A percentile compares a stretch with the other conserved stretches of the same genome.
Conservation (phyloP, 192 early-diverging fungal genomes). For the Thamnidium elegans region DNA sequence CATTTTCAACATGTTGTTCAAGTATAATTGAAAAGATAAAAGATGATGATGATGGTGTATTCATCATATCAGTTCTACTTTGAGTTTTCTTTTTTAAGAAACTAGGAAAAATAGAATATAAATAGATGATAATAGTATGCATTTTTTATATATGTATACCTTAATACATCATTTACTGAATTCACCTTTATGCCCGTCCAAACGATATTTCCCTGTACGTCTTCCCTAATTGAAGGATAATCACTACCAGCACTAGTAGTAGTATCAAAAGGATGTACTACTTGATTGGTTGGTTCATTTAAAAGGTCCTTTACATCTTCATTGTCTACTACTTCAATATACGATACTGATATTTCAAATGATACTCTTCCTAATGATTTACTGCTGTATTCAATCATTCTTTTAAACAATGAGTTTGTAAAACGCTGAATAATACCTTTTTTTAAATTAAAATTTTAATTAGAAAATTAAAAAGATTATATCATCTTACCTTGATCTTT, state of each 20-base stretch:
- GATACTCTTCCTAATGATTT: slow-evolving; percentile 28
- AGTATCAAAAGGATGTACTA: no score
- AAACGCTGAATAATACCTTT: slow-evolving; percentile 68
- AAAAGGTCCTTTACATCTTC: slow-evolving; percentile 93
- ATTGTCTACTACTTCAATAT: slow-evolving; percentile 78
- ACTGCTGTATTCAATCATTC: slow-evolving; percentile 33
- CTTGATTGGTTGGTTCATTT: slow-evolving; percentile 18
- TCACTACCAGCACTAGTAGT: background rate
- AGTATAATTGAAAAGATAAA: slow-evolving; percentile 93
- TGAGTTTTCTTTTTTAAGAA: slow-evolving; percentile 56
- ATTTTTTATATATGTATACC: slow-evolving; percentile 25
- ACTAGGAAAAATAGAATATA: slow-evolving; percentile 51
- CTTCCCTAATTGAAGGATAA: slow-evolving; percentile 62
- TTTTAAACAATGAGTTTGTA: slow-evolving; percentile 57
- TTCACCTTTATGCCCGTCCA: slow-evolving; percentile 79
- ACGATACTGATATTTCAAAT: slow-evolving; percentile 68
- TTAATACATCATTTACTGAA: slow-evolving; percentile 57
- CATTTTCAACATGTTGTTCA: slow-evolving; percentile 59
- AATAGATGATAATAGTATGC: slow-evolving; percentile 18
- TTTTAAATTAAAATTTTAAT: background rate
- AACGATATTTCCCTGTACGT: slow-evolving; percentile 75
- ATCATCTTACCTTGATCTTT: slow-evolving; percentile 2
- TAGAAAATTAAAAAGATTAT: no score
- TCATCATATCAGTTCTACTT: slow-evolving; percentile 94
- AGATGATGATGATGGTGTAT: slow-evolving; percentile 87